phyloP scores from a whole-genome alignment of 2,329 filamentous ascomycete species.

The Ophiocordyceps camponoti-rufipedis region DNA sequence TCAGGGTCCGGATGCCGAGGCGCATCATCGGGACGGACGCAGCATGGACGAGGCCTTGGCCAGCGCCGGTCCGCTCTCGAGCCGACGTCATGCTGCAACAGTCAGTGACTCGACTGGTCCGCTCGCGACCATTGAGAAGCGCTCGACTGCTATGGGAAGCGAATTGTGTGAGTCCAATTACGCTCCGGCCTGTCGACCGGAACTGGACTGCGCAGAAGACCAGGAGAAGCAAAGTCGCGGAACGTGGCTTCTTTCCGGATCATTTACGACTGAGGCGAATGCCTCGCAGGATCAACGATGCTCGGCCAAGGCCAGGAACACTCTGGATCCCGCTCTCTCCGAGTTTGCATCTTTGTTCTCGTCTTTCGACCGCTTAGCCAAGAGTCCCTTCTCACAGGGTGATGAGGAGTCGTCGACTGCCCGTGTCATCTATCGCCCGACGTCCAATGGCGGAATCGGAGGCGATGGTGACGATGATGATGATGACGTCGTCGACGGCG shows the following conservation, averaged over 20 bases:
- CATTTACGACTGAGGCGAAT: neutral
- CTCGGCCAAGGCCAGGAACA: constrained; percentile 3
- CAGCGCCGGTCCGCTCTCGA: neutral
- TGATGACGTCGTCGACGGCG: constrained; percentile 1
- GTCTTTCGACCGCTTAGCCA: constrained; percentile 10
- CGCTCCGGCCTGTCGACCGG: neutral
- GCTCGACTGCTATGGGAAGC: neutral
- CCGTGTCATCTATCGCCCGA: neutral
- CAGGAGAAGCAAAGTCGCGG: neutral
- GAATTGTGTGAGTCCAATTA: neutral
- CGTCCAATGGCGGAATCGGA: neutral
- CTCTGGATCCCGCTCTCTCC: constrained; percentile 8
- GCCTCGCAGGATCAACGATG: constrained; percentile 2
- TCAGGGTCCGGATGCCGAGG: neutral
- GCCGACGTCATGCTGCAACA: neutral
- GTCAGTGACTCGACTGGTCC: neutral
- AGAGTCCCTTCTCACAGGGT: constrained; percentile 6
- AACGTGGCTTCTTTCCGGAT: constrained; percentile 2
- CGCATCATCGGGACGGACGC: neutral
- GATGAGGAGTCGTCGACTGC: constrained; percentile 2
- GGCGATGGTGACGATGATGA: neutral
- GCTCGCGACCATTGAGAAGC: neutral
- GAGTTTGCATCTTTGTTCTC: constrained; percentile 12
- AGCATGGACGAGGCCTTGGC: neutral
- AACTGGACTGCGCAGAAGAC: neutral